Evolutionary conservation across 225 moss, liverwort and hornwort genomes (phyloP), one percentile per base, ranked within the genome.

Genomic region (Asterella californica): DNA sequence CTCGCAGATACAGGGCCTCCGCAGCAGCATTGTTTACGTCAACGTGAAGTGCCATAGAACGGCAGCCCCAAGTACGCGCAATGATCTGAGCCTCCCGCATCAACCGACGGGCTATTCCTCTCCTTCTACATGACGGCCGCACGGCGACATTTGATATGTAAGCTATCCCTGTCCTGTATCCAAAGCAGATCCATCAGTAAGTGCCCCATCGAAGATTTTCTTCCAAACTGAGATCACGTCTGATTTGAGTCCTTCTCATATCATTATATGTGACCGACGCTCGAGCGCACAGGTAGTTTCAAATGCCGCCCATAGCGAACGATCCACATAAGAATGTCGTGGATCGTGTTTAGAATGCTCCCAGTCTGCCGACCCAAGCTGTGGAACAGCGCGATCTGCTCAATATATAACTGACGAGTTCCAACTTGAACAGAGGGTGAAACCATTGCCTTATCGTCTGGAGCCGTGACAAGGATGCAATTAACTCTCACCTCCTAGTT

Each of bases 61-160:
- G 78, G 53, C 83, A 83, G 29, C 83, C 83, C 83, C 83, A 83
- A 46, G 54, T 63, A 21, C 78, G 62, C 22, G 83, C 83, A 27
- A 62, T 38, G 25, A 21, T 38, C 33, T 83, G 57, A 45, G 83
- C 83, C 37, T 83, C 83, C n/a, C 72, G 29, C 15, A 83, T 72
- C 60, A 83, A 73, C 78, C 72, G 55, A 62, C 78, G 47, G n/a
- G 83, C 83, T 10, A 83, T 79, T 27, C 83, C 83, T 48, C 62
- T 71, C 48, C 83, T 71, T 25, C 83, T 59, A 21, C 83, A 60
- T 27, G 48, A 55, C 12, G 79, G 45, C 52, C 83, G 55, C 59
- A 83, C 83, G 52, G 83, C 83, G 42, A 83, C 78, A 53, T 83
- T 83, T 7, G 83, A 83, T 36, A 83, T 61, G 64, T 83, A 83